Conservation (phyloP, 306 rosid genomes). For the Rosa chinensis region DNA sequence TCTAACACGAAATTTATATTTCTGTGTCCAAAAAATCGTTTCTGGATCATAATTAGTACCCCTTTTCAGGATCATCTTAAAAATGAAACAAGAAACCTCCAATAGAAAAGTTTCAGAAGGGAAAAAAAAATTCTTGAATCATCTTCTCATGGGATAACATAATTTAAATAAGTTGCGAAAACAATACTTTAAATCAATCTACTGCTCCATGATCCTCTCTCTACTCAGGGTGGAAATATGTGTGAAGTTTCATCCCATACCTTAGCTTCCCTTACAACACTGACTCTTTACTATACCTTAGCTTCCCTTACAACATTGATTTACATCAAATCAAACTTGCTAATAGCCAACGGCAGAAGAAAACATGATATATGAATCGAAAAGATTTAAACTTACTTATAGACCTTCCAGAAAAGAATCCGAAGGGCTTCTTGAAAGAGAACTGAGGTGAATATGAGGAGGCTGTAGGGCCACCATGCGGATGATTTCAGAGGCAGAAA, state of each 20-base stretch:
- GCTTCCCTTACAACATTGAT: neutral
- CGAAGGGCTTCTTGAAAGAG: constrained; percentile 91
- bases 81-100: too few relatives aligned
- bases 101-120: too few relatives aligned
- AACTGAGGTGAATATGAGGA: constrained; percentile 69
- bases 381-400: constrained; percentile 45
- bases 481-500: constrained; percentile 67
- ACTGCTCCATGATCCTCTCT: neutral
- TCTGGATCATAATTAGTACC: too few relatives aligned
- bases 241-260: neutral
- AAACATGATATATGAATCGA: too few relatives aligned
- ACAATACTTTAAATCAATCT: too few relatives aligned
- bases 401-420: constrained; percentile 73
- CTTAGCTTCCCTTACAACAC: too few relatives aligned
- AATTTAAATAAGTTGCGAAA: neutral
- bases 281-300: neutral
- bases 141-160: neutral
- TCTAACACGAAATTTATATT: too few relatives aligned
- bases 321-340: too few relatives aligned
- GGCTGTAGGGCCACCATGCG: constrained; percentile 70
- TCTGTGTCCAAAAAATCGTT: too few relatives aligned
- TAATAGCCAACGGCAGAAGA: too few relatives aligned
- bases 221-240: neutral
- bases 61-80: too few relatives aligned
- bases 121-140: too few relatives aligned